These are phyloP conservation scores for Toxicodendron radicans DNA, from an alignment of 345 rosid genomes.

Conservation along the genomic window DNA sequence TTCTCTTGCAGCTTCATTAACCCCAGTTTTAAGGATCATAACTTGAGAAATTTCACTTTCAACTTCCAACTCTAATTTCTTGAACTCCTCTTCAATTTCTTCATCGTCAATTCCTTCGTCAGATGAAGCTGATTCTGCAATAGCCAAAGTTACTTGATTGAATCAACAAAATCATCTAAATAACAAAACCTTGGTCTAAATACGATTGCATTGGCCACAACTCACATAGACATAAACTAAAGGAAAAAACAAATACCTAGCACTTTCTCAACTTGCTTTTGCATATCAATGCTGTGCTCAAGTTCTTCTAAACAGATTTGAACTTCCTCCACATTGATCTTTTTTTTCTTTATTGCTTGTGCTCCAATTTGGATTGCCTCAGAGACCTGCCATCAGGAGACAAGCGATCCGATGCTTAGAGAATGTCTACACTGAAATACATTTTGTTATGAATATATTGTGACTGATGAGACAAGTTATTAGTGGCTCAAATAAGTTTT, in stretches of 20 bases:
- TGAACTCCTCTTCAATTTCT: slow-evolving; percentile 72
- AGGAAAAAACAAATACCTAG: slow-evolving; percentile 41
- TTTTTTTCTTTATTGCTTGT: slow-evolving; percentile 62
- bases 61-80: slow-evolving; percentile 62
- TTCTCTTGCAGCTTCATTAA: slow-evolving; percentile 19
- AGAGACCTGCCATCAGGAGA: slow-evolving; percentile 51
- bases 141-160: slow-evolving; percentile 12
- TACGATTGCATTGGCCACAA: neutral
- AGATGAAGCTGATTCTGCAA: slow-evolving; percentile 52
- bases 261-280: slow-evolving; percentile 68
- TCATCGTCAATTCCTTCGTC: slow-evolving; percentile 60
- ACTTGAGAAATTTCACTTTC: slow-evolving; percentile 36
- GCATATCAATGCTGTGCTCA: slow-evolving; percentile 65
- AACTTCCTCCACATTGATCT: slow-evolving; percentile 73
- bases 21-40: slow-evolving; percentile 1
- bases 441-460: no score
- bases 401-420: neutral
- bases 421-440: neutral
- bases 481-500: neutral
- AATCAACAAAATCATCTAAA: neutral
- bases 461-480: no score
- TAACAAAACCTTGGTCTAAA: neutral
- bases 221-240: neutral
- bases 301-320: slow-evolving; percentile 72
- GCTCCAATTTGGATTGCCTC: slow-evolving; percentile 87